phyloP scores from a whole-genome alignment of 768 basidiomycete species.

The Termitomyces sp. region DNA sequence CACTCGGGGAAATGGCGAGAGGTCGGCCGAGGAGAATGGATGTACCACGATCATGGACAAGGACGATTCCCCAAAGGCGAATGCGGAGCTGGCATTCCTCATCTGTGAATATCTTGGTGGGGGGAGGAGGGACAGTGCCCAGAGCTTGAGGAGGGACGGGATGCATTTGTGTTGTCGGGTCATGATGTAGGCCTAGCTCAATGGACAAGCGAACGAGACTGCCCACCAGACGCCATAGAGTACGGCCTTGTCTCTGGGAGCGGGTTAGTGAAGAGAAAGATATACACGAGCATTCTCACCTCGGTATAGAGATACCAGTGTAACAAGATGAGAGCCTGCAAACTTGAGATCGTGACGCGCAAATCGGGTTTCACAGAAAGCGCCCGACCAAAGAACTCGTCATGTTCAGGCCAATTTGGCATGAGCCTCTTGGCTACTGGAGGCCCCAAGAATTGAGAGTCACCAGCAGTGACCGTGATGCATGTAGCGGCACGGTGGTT shows the following conservation, averaged over 20 bases:
- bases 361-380: slow-evolving; percentile 76
- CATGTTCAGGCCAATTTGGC: slow-evolving; percentile 74
- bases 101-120: slow-evolving; percentile 48
- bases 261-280: slow-evolving; percentile 6
- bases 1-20: slow-evolving; percentile 76
- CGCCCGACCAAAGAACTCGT: slow-evolving; percentile 81
- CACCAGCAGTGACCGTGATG: slow-evolving; percentile 30
- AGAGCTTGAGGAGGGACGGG: slow-evolving; percentile 27
- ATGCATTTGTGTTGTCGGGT: slow-evolving; percentile 62
- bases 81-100: slow-evolving; percentile 78
- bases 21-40: slow-evolving; percentile 85
- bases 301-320: slow-evolving; percentile 92
- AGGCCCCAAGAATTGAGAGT: slow-evolving; percentile 28
- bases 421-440: slow-evolving; percentile 55
- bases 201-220: slow-evolving; percentile 78
- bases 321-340: slow-evolving; percentile 78
- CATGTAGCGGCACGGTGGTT: slow-evolving; percentile 62
- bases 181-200: slow-evolving; percentile 84
- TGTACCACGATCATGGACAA: slow-evolving; percentile 84
- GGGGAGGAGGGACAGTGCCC: background rate
- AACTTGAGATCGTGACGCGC: slow-evolving; percentile 73
- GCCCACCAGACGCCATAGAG: slow-evolving; percentile 84
- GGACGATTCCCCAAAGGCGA: slow-evolving; percentile 79
- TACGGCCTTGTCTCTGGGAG: slow-evolving; percentile 78
- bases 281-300: slow-evolving; percentile 33